Evolutionary conservation across 352 stramenopile species (phyloP).

Genomic region (Globisporangium rhizosaccharum): DNA sequence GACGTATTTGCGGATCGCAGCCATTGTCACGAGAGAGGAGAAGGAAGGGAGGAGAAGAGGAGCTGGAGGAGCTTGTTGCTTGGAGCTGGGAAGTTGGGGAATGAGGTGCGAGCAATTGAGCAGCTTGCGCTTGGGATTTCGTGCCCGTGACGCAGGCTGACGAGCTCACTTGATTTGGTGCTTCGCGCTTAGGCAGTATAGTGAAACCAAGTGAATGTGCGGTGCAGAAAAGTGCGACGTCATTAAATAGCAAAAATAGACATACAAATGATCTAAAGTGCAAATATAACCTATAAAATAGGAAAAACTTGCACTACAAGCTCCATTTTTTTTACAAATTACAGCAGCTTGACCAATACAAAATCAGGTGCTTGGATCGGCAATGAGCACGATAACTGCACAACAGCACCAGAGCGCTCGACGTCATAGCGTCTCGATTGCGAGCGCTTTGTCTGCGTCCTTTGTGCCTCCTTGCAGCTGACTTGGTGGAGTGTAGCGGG

Average conservation of each 20-base stretch:
- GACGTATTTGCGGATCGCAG: conserved; percentile 45
- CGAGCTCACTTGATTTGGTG: background rate
- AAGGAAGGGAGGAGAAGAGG: background rate
- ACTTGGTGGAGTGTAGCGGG: no score
- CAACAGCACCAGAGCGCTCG: no score
- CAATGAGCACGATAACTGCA: no score
- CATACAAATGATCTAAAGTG: no score
- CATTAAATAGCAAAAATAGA: background rate
- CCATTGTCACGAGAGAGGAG: conserved; percentile 16
- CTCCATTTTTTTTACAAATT: no score
- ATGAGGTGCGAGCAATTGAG: background rate
- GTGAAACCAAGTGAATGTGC: background rate
- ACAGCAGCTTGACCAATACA: no score
- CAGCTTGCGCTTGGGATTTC: background rate
- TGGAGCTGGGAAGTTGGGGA: background rate
- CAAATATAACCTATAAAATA: no score
- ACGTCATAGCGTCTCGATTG: no score
- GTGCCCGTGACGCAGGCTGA: background rate
- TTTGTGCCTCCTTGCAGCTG: no score
- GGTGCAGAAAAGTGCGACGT: background rate
- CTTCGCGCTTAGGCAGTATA: background rate
- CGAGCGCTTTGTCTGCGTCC: no score
- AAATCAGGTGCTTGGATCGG: no score
- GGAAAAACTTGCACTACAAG: no score
- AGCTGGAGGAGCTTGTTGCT: background rate